phyloP scores from a whole-genome alignment of 208 protist species.

The Herpetomonas tarakana region DNA sequence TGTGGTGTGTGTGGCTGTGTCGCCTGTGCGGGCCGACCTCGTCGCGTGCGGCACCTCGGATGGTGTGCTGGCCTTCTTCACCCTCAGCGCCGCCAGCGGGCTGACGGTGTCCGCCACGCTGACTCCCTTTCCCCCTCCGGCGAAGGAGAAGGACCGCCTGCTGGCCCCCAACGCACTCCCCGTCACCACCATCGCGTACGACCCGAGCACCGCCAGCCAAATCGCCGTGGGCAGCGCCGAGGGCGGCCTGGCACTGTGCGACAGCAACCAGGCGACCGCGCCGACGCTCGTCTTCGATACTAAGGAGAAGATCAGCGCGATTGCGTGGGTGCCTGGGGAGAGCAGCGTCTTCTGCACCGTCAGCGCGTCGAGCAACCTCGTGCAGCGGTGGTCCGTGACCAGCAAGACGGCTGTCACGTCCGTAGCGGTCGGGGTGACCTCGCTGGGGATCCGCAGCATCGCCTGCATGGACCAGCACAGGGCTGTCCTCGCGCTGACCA shows the following conservation, averaged over 20 bases:
- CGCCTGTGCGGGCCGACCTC: slow-evolving; percentile 52
- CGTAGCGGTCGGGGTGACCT: slow-evolving; percentile 26
- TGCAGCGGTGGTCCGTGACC: slow-evolving; percentile 67
- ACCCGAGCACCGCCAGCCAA: slow-evolving; percentile 60
- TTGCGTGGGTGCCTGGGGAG: slow-evolving; percentile 68
- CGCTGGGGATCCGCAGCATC: slow-evolving; percentile 34
- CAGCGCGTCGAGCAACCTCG: slow-evolving; percentile 42
- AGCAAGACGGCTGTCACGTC: slow-evolving; percentile 42
- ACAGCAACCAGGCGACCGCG: slow-evolving; percentile 26
- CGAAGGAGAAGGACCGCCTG: slow-evolving; percentile 28
- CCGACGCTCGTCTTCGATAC: slow-evolving; percentile 58
- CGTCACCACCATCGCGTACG: slow-evolving; percentile 64
- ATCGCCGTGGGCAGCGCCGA: slow-evolving; percentile 71
- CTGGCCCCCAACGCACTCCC: slow-evolving; percentile 26
- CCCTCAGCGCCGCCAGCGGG: slow-evolving; percentile 63
- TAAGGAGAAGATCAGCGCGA: slow-evolving; percentile 41
- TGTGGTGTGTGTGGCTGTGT: slow-evolving; percentile 64
- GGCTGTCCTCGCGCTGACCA: slow-evolving; percentile 57
- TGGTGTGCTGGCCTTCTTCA: slow-evolving; percentile 55
- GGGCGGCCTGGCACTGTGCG: slow-evolving; percentile 60
- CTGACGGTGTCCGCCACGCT: slow-evolving; percentile 44
- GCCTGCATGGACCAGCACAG: slow-evolving; percentile 42
- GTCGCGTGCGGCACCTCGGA: slow-evolving; percentile 78
- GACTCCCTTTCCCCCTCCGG: slow-evolving; percentile 48
- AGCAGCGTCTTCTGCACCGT: slow-evolving; percentile 64